Evolutionary conservation across 2,329 filamentous ascomycete genomes (phyloP), one percentile per base, ranked within the genome.

Genomic region (Aspergillus fumigatus): DNA sequence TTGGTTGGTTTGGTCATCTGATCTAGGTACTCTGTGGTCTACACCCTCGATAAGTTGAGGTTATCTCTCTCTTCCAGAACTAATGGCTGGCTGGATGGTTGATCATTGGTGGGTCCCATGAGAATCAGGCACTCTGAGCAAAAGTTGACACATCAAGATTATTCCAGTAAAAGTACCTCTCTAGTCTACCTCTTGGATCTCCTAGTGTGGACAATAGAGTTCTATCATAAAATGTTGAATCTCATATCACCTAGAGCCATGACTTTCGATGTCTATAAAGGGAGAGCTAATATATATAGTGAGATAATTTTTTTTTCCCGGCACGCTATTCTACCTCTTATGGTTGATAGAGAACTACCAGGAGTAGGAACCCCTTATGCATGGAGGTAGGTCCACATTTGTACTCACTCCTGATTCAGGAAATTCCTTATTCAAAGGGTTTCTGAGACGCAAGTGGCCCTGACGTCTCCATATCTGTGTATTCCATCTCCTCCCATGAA

Each of bases 71-170:
- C 32, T 14, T 48, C 17, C 51, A 38, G n/a, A 29, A 32, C 21
- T 27, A 27, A 54, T 47, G 51, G 58, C 58, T 60, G 56, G 58
- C 58, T 56, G 58, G 52, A 25, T 40, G 50, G 51, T 54, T 49
- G 29, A 55, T 52, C 50, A 57, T 58, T 59, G 56, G 58, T 56
- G 56, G 58, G 58, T 54, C 59, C 55, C 53, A 58, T 27, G 26
- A 32, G 54, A 52, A 51, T 54, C 56, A 59, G 56, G 58, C 55
- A 55, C 49, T 45, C 21, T 23, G 41, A 11, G 21, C n/a, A 23
- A 21, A 21, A 19, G 10, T 23, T 11, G 19, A 23, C 21, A 45
- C 10, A 45, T 43, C 40, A 9, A 43, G 14, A 19, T 21, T 43
- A n/a, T 43, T 9, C n/a, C 19, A 43, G 17, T 19, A 23, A 43